A percentile compares a stretch with the other conserved stretches of the same genome.
These are phyloP conservation scores for Paramecium sexaurelia DNA, from an alignment of 73 alveolate genomes.

Conservation along the genomic window DNA sequence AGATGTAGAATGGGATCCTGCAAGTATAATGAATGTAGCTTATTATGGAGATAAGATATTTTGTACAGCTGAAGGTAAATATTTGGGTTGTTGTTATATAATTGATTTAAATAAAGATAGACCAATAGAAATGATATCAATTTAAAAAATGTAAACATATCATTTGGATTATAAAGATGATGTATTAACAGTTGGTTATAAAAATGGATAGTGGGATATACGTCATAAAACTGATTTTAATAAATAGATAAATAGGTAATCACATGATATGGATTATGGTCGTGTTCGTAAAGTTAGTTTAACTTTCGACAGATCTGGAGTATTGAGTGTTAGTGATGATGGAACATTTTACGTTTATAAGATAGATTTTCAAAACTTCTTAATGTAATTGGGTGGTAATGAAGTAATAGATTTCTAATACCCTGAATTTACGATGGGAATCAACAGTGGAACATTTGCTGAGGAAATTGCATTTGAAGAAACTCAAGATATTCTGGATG, in stretches of 20 bases:
- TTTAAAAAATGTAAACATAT: slow-evolving; percentile 70
- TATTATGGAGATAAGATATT: slow-evolving; percentile 75
- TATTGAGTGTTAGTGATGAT: slow-evolving; percentile 82
- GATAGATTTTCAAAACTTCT: slow-evolving; percentile 69
- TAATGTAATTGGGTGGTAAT: slow-evolving; percentile 69
- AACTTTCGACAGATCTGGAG: slow-evolving; percentile 75
- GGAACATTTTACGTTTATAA: slow-evolving; percentile 82
- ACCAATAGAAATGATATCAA: slow-evolving; percentile 80
- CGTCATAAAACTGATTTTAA: slow-evolving; percentile 68
- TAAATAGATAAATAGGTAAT: slow-evolving; percentile 66
- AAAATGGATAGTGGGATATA: slow-evolving; percentile 77
- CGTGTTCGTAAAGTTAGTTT: slow-evolving; percentile 72
- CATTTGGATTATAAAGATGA: slow-evolving; percentile 72
- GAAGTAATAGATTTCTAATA: slow-evolving; percentile 73
- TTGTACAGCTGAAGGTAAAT: slow-evolving; percentile 79
- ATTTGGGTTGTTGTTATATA: slow-evolving; percentile 76
- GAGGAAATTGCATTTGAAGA: slow-evolving; percentile 67
- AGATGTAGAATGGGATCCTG: slow-evolving; percentile 95
- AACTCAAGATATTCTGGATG: slow-evolving; percentile 54
- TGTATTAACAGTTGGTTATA: slow-evolving; percentile 71
- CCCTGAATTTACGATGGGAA: slow-evolving; percentile 65
- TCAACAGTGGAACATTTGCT: slow-evolving; percentile 68
- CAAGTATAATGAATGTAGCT: slow-evolving; percentile 69
- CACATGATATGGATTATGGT: slow-evolving; percentile 86
- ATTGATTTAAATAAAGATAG: slow-evolving; percentile 78